Conservation (phyloP, 2,329 filamentous ascomycete genomes). For the Cordyceps fumosorosea region DNA sequence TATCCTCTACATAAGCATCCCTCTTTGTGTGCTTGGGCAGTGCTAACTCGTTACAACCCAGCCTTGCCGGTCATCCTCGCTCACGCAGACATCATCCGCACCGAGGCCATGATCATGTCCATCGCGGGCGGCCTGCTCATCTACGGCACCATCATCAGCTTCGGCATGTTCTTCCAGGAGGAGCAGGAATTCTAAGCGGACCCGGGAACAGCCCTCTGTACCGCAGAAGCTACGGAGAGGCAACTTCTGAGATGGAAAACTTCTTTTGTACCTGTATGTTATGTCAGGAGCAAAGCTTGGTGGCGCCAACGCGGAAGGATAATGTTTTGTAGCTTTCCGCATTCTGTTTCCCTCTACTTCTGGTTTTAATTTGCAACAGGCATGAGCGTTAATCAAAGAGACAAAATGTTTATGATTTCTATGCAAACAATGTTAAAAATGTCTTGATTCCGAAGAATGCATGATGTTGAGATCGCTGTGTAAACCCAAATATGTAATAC, state of each 20-base stretch:
- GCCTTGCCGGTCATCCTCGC: conserved; percentile 84
- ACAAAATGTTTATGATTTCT: conserved; percentile 2
- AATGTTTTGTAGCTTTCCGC: neutral
- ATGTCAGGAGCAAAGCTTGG: neutral
- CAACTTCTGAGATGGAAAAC: neutral
- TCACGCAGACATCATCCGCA: conserved; percentile 74
- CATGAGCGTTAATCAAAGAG: conserved; percentile 10
- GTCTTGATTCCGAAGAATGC: neutral
- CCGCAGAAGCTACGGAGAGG: neutral
- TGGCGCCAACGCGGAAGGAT: neutral
- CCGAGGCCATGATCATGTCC: conserved; percentile 90
- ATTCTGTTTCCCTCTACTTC: neutral
- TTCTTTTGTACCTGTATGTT: conserved; percentile 4
- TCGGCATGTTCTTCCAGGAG: conserved; percentile 96
- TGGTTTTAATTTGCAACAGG: neutral
- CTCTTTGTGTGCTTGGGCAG: neutral
- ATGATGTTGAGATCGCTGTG: conserved; percentile 9
- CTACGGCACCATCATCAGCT: conserved; percentile 97
- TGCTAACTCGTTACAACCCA: conserved; percentile 30
- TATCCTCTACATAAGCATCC: neutral
- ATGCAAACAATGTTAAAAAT: neutral
- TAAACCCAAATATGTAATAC: neutral
- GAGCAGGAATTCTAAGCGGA: conserved; percentile 77
- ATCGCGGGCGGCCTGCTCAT: conserved; percentile 88
- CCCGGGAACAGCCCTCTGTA: neutral